phyloP scores from a whole-genome alignment of 2,329 filamentous ascomycete genomes.

The Pseudogymnoascus sp. region DNA sequence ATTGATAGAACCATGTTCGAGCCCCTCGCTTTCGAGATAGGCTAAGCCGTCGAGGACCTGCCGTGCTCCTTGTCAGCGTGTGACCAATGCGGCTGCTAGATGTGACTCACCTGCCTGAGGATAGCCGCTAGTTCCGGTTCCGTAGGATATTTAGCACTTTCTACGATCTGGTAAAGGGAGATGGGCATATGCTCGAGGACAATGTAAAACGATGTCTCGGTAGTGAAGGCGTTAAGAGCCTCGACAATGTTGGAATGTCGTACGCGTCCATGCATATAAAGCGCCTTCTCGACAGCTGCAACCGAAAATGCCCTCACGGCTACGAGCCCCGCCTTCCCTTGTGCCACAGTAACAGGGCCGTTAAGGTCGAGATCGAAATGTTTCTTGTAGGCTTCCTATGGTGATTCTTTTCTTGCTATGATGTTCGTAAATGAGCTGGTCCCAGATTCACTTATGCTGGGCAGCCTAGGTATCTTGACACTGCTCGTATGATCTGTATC shows the following conservation, averaged over 20 bases:
- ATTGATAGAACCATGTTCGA: background rate
- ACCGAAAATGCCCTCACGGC: conserved; percentile 20
- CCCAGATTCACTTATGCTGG: background rate
- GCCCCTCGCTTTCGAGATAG: background rate
- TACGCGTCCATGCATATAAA: conserved; percentile 18
- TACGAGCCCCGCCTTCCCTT: conserved; percentile 19
- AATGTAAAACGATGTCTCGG: background rate
- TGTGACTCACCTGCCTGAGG: background rate
- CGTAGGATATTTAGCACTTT: background rate
- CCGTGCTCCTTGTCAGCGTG: background rate
- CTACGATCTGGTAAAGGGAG: background rate
- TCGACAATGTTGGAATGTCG: conserved; percentile 19
- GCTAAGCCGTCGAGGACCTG: conserved; percentile 11
- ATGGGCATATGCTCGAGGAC: background rate
- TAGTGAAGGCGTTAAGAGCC: conserved; percentile 20
- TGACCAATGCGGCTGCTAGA: background rate
- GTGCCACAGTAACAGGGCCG: conserved; percentile 16
- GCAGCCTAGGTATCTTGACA: background rate
- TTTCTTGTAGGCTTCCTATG: conserved; percentile 20
- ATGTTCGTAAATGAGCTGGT: background rate
- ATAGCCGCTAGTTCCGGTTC: conserved; percentile 9
- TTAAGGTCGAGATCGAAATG: conserved; percentile 16
- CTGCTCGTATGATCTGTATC: background rate
- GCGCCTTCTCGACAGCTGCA: conserved; percentile 15
- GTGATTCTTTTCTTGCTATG: background rate